These are phyloP conservation scores for Plenodomus biglobosus DNA, from an alignment of 2,329 filamentous ascomycete genomes.

Conservation along the genomic window DNA sequence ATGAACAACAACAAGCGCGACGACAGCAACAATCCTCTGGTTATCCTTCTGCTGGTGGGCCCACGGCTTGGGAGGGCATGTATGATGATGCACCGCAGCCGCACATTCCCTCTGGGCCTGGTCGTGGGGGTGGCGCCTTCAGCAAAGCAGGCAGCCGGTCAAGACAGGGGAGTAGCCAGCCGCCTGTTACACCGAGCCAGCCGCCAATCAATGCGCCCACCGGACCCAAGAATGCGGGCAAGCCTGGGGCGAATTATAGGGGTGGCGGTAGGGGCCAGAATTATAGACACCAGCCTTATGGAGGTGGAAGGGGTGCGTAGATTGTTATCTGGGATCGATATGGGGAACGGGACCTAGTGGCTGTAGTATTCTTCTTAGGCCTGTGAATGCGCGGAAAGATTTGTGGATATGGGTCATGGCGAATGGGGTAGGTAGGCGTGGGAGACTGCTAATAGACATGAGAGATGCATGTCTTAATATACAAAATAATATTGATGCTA, in stretches of 20 bases:
- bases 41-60: conserved; percentile 60
- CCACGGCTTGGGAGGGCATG: conserved; percentile 96
- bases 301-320: conserved; percentile 22
- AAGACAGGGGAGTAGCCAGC: conserved; percentile 44
- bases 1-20: conserved; percentile 67
- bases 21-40: conserved; percentile 51
- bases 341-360: too few species aligned
- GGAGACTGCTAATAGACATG: too few species aligned
- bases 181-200: conserved; percentile 44
- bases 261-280: conserved; percentile 65
- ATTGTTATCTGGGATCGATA: too few species aligned
- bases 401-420: too few species aligned
- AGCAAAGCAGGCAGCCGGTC: conserved; percentile 37
- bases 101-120: conserved; percentile 59
- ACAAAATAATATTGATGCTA: too few species aligned
- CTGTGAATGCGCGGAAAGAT: too few species aligned
- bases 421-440: too few species aligned
- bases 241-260: conserved; percentile 88
- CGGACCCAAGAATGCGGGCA: conserved; percentile 91
- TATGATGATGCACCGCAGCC: conserved; percentile 94
- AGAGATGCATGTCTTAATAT: too few species aligned
- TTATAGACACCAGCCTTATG: conserved; percentile 40
- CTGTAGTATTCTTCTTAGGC: too few species aligned
- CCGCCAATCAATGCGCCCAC: conserved; percentile 83
- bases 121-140: conserved; percentile 38